Evolutionary conservation across 306 rosid genomes (phyloP), one percentile per base, ranked within the genome.

Genomic region (Amphicarpaea edgeworthii): DNA sequence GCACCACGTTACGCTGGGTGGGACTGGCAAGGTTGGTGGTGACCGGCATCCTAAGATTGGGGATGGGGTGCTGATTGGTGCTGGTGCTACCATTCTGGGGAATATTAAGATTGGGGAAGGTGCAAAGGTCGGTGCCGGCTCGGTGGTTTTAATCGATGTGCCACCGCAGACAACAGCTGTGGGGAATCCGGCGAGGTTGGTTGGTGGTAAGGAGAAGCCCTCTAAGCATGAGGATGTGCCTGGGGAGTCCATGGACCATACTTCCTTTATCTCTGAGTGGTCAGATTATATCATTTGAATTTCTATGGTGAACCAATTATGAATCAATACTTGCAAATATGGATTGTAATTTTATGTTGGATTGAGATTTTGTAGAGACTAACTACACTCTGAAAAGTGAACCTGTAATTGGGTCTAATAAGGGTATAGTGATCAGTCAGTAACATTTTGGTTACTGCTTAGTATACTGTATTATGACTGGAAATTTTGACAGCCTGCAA

Each of bases 181-280:
- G 23, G 99, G 99, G 53, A 95, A 95, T 65, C 97, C 97, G 0
- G 97, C 99, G 0, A 88, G 97, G 78, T 81, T 95, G 80, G 90
- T 95, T 11, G 97, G 99, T 55, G 97, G 99, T 19, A 95, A 95
- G 85, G 97, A 95, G 66, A 83, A 82, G 77, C 97, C 97, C 3
- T 79, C 91, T 1, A 63, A 74, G 80, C 97, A 67, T 50, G 88
- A 87, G 79, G 99, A 95, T 61, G 93, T 95, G 16, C 97, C 99
- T 8, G 99, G 97, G 59, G 93, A 92, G 76, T 95, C 97, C 61
- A 95, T 92, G 99, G 97, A 92, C 65, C 97, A 90, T 69, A 95
- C 98, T 15, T 95, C 98, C 26, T 95, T 95, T 73, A 88, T 95
- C 6, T 87, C 98, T 2, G 90, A 92, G 47, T 95, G 99, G 99